A percentile compares a stretch with the other conserved stretches of the same genome.
These are phyloP conservation scores for Pichia ethanolica DNA, from an alignment of 805 yeast species.

Conservation along the genomic window DNA sequence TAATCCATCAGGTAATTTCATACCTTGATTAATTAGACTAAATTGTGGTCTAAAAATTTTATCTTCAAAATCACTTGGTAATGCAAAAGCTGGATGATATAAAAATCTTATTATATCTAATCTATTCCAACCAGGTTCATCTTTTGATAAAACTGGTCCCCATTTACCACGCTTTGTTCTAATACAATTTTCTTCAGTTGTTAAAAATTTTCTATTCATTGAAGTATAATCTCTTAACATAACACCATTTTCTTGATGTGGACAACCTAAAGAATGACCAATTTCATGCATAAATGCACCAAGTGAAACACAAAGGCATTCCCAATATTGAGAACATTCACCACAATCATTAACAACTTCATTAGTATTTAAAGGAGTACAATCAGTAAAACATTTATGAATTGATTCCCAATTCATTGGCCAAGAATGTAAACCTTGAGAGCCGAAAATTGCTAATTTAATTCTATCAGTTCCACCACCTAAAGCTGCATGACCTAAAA, in stretches of 20 bases:
- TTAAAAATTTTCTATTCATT: slow-evolving; percentile 73
- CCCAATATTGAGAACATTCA: slow-evolving; percentile 87
- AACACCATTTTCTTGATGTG: slow-evolving; percentile 84
- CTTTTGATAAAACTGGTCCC: slow-evolving; percentile 44
- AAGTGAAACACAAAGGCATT: slow-evolving; percentile 72
- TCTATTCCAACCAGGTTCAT: slow-evolving; percentile 84
- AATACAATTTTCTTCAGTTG: slow-evolving; percentile 53
- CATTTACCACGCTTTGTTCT: slow-evolving; percentile 46
- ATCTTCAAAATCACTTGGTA: slow-evolving; percentile 57
- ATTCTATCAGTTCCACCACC: slow-evolving; percentile 78
- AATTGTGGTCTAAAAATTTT: slow-evolving; percentile 29
- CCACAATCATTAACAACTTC: slow-evolving; percentile 89
- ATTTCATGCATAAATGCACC: slow-evolving; percentile 97
- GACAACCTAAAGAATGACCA: slow-evolving; percentile 86
- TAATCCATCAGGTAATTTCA: slow-evolving; percentile 26
- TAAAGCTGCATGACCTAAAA: slow-evolving; percentile 85
- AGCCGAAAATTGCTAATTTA: slow-evolving; percentile 84
- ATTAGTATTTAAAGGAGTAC: slow-evolving; percentile 48
- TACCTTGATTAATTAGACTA: slow-evolving; percentile 23
- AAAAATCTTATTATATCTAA: slow-evolving; percentile 71
- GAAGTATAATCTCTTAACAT: slow-evolving; percentile 83
- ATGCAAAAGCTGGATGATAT: slow-evolving; percentile 70
- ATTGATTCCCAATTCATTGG: slow-evolving; percentile 76
- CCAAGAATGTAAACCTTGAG: slow-evolving; percentile 89
- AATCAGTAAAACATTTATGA: slow-evolving; percentile 61